Percentiles rank a stretch among this genome's conserved stretches.
Evolutionary conservation across 495 filamentous ascomycete species (phyloP).

Genomic region (Aeminium ludgeri): DNA sequence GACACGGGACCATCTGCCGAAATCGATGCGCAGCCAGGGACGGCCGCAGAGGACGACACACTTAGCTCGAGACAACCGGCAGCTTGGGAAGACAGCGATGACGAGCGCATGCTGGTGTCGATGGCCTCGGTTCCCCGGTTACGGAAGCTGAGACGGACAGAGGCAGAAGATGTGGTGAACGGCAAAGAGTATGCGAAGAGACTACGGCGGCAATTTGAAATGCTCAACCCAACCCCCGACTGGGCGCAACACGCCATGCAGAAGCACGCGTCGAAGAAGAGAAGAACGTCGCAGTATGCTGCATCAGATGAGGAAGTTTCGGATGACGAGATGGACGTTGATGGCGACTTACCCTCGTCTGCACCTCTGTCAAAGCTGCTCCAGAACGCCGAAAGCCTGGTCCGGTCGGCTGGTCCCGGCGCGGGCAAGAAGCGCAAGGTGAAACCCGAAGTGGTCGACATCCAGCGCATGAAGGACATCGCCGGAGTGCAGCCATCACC

Average conservation of each 20-base stretch:
- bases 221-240: slow-evolving; percentile 51
- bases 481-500: slow-evolving; percentile 46
- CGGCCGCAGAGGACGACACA: slow-evolving; percentile 21
- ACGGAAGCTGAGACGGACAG: slow-evolving; percentile 62
- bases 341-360: slow-evolving; percentile 43
- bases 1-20: slow-evolving; percentile 39
- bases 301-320: slow-evolving; percentile 20
- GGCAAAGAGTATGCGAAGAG: slow-evolving; percentile 72
- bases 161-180: slow-evolving; percentile 68
- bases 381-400: slow-evolving; percentile 43
- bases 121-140: slow-evolving; percentile 54
- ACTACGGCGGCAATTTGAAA: slow-evolving; percentile 59
- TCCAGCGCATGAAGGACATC: slow-evolving; percentile 54
- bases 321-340: slow-evolving; percentile 33
- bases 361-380: slow-evolving; percentile 69
- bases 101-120: slow-evolving; percentile 71
- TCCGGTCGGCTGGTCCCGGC: slow-evolving; percentile 7
- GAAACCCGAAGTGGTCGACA: slow-evolving; percentile 73
- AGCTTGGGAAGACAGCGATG: slow-evolving; percentile 91
- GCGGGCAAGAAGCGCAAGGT: slow-evolving; percentile 42
- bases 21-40: slow-evolving; percentile 26
- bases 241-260: slow-evolving; percentile 45
- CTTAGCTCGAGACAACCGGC: slow-evolving; percentile 30
- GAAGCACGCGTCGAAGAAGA: slow-evolving; percentile 28
- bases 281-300: slow-evolving; percentile 23